Evolutionary conservation across 352 stramenopile genomes (phyloP).

Genomic region (Peronosclerospora sorghi): DNA sequence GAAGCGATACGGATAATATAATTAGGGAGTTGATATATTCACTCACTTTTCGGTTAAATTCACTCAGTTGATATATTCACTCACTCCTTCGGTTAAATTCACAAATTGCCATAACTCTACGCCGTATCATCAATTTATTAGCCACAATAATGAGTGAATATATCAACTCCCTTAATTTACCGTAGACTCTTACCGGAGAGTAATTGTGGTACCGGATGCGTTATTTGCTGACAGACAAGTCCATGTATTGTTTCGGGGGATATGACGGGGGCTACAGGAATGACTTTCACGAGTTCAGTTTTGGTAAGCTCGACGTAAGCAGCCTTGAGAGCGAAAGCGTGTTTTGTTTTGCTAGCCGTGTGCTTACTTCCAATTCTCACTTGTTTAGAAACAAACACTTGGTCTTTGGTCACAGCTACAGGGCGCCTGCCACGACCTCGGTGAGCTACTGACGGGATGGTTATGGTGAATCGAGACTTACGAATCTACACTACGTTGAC

Average conservation of each 20-base stretch:
- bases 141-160: too few relatives aligned
- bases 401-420: conserved; percentile 75
- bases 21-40: too few relatives aligned
- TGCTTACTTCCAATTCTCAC: conserved; percentile 1
- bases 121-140: too few relatives aligned
- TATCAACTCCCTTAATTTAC: too few relatives aligned
- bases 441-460: conserved; percentile 15
- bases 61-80: too few relatives aligned
- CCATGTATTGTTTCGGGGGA: conserved; percentile 87
- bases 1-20: too few relatives aligned
- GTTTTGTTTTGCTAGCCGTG: background rate
- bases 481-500: too few relatives aligned
- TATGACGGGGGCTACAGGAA: conserved; percentile 93
- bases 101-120: too few relatives aligned
- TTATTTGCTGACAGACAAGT: conserved; percentile 39
- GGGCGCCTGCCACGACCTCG: conserved; percentile 57
- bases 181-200: too few relatives aligned
- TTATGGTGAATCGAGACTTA: conserved; percentile 1
- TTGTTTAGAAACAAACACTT: conserved; percentile 62
- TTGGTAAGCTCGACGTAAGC: conserved; percentile 28
- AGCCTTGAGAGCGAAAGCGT: background rate
- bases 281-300: conserved; percentile 96
- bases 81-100: too few relatives aligned
- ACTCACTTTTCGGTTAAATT: background rate
- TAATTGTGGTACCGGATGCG: background rate